Conservation (phyloP, 192 early-diverging fungal genomes). For the Thamnidium elegans region DNA sequence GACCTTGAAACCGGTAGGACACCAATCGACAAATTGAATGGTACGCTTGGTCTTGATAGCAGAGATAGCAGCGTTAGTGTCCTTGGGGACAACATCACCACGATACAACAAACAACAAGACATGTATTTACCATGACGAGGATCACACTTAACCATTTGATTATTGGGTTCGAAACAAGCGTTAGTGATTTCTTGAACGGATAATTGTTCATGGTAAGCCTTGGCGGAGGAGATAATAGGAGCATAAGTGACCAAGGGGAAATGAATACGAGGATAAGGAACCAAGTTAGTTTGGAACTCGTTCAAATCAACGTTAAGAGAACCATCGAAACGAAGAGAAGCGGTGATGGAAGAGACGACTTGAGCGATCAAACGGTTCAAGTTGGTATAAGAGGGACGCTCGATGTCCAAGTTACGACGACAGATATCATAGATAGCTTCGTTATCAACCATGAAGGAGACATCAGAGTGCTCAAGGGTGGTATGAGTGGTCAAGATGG, state of each 20-base stretch:
- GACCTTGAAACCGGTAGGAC: constrained; percentile 92
- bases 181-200: constrained; percentile 81
- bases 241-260: constrained; percentile 95
- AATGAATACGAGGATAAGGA: constrained; percentile 98
- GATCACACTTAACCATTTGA: constrained; percentile 94
- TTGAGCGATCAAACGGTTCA: constrained; percentile 64
- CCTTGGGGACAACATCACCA: constrained; percentile 73
- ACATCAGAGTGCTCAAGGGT: constrained; percentile 70
- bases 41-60: constrained; percentile 65
- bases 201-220: constrained; percentile 81
- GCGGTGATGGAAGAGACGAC: constrained; percentile 74
- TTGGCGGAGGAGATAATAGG: constrained; percentile 84
- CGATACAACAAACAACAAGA: constrained; percentile 81
- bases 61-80: constrained; percentile 72
- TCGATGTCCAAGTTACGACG: constrained; percentile 60
- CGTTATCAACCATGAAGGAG: constrained; percentile 75
- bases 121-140: constrained; percentile 94
- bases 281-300: constrained; percentile 90
- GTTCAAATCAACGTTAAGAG: constrained; percentile 94
- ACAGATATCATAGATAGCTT: constrained; percentile 72
- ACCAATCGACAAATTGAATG: constrained; percentile 91
- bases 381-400: constrained; percentile 59
- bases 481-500: constrained; percentile 68
- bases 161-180: constrained; percentile 86
- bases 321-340: constrained; percentile 84